Conservation (phyloP, 805 yeast genomes). For the Candida michaelii region DNA sequence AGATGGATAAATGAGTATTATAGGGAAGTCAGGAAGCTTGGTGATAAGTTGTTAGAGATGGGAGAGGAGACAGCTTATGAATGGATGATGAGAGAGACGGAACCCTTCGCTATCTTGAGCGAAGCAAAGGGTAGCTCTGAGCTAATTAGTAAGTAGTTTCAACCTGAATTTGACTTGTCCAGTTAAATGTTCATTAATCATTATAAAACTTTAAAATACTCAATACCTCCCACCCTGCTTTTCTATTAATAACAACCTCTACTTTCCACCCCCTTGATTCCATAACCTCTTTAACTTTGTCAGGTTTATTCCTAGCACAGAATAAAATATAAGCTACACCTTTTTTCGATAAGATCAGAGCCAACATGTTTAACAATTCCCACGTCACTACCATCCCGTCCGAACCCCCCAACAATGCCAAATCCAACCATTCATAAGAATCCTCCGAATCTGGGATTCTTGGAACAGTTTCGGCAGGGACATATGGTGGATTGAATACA, state of each 20-base stretch:
- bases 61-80: constrained; percentile 56
- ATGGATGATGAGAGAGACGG: constrained; percentile 74
- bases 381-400: constrained; percentile 89
- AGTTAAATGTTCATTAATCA: too few relatives aligned
- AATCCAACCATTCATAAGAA: constrained; percentile 73
- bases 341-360: constrained; percentile 44
- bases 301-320: constrained; percentile 88
- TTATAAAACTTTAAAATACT: constrained; percentile 62
- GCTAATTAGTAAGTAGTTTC: too few relatives aligned
- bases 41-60: constrained; percentile 45
- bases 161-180: too few relatives aligned
- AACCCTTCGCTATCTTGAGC: too few relatives aligned
- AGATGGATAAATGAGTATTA: constrained; percentile 43
- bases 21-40: constrained; percentile 31
- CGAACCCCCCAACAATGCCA: constrained; percentile 86
- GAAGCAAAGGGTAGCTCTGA: too few relatives aligned
- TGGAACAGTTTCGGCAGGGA: constrained; percentile 83
- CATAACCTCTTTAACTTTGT: constrained; percentile 53
- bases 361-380: constrained; percentile 54
- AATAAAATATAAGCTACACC: constrained; percentile 89
- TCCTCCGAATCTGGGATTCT: constrained; percentile 44
- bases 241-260: constrained; percentile 56
- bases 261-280: constrained; percentile 51
- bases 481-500: constrained; percentile 95
- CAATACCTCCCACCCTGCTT: constrained; percentile 95